Evolutionary conservation across 805 yeast species (phyloP).

Genomic region (Metschnikowia aberdeeniae): DNA sequence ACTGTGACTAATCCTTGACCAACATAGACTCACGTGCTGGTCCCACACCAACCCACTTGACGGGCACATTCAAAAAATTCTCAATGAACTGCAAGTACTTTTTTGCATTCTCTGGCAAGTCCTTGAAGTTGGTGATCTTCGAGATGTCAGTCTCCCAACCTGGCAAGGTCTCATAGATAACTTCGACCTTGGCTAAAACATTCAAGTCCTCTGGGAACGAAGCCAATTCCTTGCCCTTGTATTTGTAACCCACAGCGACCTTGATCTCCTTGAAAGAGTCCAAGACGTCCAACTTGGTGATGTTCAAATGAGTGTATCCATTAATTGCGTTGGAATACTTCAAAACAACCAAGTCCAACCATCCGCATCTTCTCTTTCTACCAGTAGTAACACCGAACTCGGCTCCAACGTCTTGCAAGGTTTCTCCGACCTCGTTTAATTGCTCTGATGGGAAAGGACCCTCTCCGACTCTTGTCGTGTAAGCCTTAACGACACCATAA

Average conservation of each 20-base stretch:
- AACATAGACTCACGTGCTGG: constrained; percentile 95
- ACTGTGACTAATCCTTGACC: constrained; percentile 36
- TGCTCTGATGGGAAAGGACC: constrained; percentile 99
- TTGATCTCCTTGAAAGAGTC: constrained; percentile 85
- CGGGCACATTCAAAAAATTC: constrained; percentile 75
- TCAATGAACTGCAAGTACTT: constrained; percentile 82
- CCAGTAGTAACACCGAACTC: constrained; percentile 99
- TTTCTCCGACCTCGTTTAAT: constrained; percentile 79
- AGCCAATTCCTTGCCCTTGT: constrained; percentile 69
- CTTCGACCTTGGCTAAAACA: constrained; percentile 83
- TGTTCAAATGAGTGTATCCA: constrained; percentile 91
- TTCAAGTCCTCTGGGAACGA: constrained; percentile 92
- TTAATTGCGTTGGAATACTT: constrained; percentile 88
- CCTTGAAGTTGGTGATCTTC: constrained; percentile 59
- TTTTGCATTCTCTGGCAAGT: constrained; percentile 85
- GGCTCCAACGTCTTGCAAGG: constrained; percentile 86
- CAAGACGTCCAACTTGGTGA: constrained; percentile 92
- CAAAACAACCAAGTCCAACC: constrained; percentile 95
- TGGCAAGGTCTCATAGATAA: constrained; percentile 83
- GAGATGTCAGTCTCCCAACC: constrained; percentile 93
- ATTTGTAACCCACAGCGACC: constrained; percentile 79
- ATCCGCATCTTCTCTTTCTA: constrained; percentile 97
- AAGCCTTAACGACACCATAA: constrained; percentile 97
- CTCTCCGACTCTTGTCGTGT: constrained; percentile 98
- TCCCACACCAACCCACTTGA: constrained; percentile 98